Evolutionary conservation across 2,329 filamentous ascomycete species (phyloP).

Genomic region (Trichoderma sp.): DNA sequence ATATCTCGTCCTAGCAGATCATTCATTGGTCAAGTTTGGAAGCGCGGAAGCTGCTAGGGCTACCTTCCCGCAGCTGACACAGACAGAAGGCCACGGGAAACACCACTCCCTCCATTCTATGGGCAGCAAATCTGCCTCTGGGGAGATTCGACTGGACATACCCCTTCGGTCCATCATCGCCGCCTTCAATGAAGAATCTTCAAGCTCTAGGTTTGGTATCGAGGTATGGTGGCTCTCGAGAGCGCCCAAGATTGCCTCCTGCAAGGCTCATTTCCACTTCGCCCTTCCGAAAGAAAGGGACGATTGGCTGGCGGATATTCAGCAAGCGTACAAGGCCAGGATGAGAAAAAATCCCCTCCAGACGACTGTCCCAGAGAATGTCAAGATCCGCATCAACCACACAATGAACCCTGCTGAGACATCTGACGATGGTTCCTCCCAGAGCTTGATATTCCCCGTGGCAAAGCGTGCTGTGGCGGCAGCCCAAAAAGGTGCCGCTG

Average conservation of each 20-base stretch:
- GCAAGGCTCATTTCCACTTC: slow-evolving; percentile 50
- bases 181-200: slow-evolving; percentile 50
- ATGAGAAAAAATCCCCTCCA: slow-evolving; percentile 35
- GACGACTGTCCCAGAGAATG: slow-evolving; percentile 43
- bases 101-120: slow-evolving; percentile 26
- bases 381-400: slow-evolving; percentile 45
- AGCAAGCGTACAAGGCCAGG: slow-evolving; percentile 40
- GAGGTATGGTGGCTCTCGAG: slow-evolving; percentile 56
- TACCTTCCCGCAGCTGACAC: slow-evolving; percentile 46
- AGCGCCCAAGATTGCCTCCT: slow-evolving; percentile 44
- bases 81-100: slow-evolving; percentile 25
- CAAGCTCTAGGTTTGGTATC: slow-evolving; percentile 48
- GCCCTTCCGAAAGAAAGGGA: slow-evolving; percentile 47
- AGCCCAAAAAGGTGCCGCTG: slow-evolving; percentile 39
- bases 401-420: slow-evolving; percentile 46
- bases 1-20: slow-evolving; percentile 51
- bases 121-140: slow-evolving; percentile 31
- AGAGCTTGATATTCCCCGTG: slow-evolving; percentile 49
- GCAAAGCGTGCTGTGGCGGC: slow-evolving; percentile 45
- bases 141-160: slow-evolving; percentile 44
- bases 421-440: slow-evolving; percentile 27
- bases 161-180: slow-evolving; percentile 51
- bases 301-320: slow-evolving; percentile 48
- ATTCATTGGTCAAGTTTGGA: slow-evolving; percentile 50
- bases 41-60: slow-evolving; percentile 45